Evolutionary conservation across 768 basidiomycete genomes (phyloP).

Genomic region (Russula lepida): DNA sequence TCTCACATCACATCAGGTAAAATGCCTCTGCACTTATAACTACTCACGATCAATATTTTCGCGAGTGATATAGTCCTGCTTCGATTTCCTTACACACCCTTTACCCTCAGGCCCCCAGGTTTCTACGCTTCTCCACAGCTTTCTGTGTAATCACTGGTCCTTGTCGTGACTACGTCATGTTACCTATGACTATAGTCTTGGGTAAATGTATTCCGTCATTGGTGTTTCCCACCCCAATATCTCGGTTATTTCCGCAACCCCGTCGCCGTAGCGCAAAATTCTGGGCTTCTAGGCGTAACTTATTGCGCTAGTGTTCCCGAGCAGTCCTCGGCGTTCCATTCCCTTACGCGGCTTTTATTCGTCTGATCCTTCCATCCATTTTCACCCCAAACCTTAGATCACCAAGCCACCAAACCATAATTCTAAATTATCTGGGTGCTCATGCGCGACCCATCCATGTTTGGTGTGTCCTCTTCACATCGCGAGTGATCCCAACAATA

Average conservation of each 20-base stretch:
- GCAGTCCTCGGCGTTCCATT: conserved; percentile 6
- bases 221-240: neutral
- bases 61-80: neutral
- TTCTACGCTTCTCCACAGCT: neutral
- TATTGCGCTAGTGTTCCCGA: neutral
- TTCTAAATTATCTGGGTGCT: neutral
- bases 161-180: neutral
- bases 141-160: neutral
- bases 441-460: neutral
- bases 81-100: neutral
- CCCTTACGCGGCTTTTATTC: neutral
- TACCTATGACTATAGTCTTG: neutral
- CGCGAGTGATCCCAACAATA: neutral
- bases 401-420: conserved; percentile 1
- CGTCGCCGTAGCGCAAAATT: neutral
- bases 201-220: neutral
- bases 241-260: conserved; percentile 3
- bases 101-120: neutral
- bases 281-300: conserved; percentile 3
- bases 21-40: neutral
- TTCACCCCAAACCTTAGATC: conserved; percentile 19
- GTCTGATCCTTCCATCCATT: conserved; percentile 6
- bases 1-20: neutral
- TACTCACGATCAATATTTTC: neutral
- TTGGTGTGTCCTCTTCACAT: neutral